Base-by-base conservation (phyloP, 495 filamentous ascomycete species). In the Pyronema domesticum region DNA sequence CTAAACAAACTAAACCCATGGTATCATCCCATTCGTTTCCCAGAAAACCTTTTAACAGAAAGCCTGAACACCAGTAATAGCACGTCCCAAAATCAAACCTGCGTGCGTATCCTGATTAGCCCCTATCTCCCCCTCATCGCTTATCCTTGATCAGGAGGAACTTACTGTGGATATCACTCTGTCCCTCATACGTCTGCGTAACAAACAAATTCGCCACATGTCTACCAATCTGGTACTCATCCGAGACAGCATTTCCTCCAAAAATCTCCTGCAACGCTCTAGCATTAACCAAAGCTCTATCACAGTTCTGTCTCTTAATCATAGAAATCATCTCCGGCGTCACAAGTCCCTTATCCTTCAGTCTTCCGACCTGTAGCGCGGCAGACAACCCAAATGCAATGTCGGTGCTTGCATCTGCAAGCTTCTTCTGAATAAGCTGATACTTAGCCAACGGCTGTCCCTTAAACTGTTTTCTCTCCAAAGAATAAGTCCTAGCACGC, bases 261-360 rank as follows among this genome's bases (percentile, higher is more conserved):
- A 98, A 95, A 14, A 98, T 74, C 68, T 98, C 91, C 68, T 96
- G 91, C 42, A 98, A 70, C 79, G 75, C 73, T 54, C 91, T 75
- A 33, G 89, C 79, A 63, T 89, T 86, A 10, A 77, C 69, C 60
- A 98, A 70, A 13, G 91, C 89, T 37, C 83, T 76, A 68, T 98
- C 91, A 71, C 93, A 96, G 68, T 98, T 98, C 72, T 96, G 89
- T 58, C 91, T 76, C 74, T 98, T 98, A 63, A 95, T 80, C 86
- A 98, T 93, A 40, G 83, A 89, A 62, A 98, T 93, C 93, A 95
- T 95, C 70, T 98, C 93, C 7, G 91, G 89, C 2, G 84, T 80
- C 19, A 76, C 75, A 68, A 86, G 82, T 13, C 89, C 88, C 63
- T 84, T 77, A 64, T 96, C 91, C 74, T 95, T 95, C 13, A 98